Conservation (phyloP, 805 yeast species). For the Kuraishia borneana region DNA sequence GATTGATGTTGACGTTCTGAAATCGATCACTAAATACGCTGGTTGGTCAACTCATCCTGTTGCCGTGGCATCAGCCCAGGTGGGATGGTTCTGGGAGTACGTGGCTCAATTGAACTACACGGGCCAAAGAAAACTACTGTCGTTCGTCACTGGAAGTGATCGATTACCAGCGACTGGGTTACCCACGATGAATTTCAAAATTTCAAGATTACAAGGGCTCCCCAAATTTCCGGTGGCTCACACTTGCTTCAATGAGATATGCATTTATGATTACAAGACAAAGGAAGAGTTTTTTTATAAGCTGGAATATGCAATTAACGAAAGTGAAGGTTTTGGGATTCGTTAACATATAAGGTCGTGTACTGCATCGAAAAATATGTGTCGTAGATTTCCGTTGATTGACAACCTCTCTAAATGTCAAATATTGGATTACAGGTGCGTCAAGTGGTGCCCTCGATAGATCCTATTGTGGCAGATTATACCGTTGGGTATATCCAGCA, state of each 20-base stretch:
- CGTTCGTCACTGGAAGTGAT: slow-evolving; percentile 85
- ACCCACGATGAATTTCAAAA: slow-evolving; percentile 59
- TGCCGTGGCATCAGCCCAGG: slow-evolving; percentile 26
- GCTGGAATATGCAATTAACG: slow-evolving; percentile 58
- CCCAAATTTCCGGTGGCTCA: slow-evolving; percentile 73
- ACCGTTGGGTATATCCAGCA: slow-evolving; percentile 87
- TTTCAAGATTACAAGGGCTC: slow-evolving; percentile 36
- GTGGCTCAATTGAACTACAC: slow-evolving; percentile 31
- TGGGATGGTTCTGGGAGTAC: slow-evolving; percentile 85
- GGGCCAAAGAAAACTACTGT: slow-evolving; percentile 52
- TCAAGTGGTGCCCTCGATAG: slow-evolving; percentile 78
- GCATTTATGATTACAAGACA: slow-evolving; percentile 54
- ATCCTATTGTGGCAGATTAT: slow-evolving; percentile 79
- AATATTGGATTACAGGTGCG: slow-evolving; percentile 47
- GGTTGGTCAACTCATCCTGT: slow-evolving; percentile 42
- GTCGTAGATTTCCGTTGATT: neutral
- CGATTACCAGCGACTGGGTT: slow-evolving; percentile 90
- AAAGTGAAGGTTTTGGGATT: slow-evolving; percentile 76
- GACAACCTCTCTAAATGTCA: too few relatives aligned
- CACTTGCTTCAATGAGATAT: slow-evolving; percentile 89
- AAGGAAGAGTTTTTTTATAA: slow-evolving; percentile 45
- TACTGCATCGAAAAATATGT: neutral
- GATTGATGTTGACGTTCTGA: slow-evolving; percentile 55
- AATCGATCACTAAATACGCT: slow-evolving; percentile 61
- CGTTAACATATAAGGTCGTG: neutral